A percentile compares a stretch with the other conserved stretches of the same genome.
These are phyloP conservation scores for Aspergillus felis DNA, from an alignment of 2,329 filamentous ascomycete genomes.

Conservation along the genomic window DNA sequence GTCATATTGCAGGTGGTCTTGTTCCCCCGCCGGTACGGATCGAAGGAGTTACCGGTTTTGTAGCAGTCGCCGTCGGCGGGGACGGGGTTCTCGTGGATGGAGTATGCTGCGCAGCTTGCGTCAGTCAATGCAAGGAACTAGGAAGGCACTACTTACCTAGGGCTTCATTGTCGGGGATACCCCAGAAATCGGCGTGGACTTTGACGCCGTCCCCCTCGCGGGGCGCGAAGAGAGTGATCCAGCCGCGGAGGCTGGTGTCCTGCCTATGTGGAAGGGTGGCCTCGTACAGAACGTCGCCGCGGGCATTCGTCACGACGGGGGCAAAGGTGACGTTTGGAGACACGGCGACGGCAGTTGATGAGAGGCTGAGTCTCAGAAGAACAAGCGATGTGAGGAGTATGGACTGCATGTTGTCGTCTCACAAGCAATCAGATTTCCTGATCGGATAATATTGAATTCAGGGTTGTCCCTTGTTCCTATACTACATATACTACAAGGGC, in stretches of 20 bases:
- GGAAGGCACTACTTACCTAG: constrained; percentile 50
- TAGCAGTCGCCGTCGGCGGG: constrained; percentile 68
- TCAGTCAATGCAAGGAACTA: not conserved
- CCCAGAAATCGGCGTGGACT: constrained; percentile 54
- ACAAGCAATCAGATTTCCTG: not conserved
- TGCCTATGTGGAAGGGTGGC: constrained; percentile 54
- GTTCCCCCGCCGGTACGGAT: constrained; percentile 66
- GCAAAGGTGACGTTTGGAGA: constrained; percentile 23
- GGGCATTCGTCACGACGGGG: constrained; percentile 53
- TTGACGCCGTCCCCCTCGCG: constrained; percentile 53
- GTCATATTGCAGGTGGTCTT: constrained; percentile 55
- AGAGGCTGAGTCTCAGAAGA: constrained; percentile 9
- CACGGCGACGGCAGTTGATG: constrained; percentile 1
- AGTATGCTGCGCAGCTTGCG: constrained; percentile 52
- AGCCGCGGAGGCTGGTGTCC: constrained; percentile 55
- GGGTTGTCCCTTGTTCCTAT: not conserved
- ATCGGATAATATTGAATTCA: not conserved
- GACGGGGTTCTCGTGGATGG: constrained; percentile 65
- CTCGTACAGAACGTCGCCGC: constrained; percentile 50
- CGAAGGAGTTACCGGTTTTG: constrained; percentile 62
- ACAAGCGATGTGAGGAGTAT: constrained; percentile 3
- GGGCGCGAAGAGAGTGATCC: constrained; percentile 45
- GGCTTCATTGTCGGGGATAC: constrained; percentile 53
- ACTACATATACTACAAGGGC: not conserved
- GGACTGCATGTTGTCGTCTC: constrained; percentile 5